Evolutionary conservation across 225 moss, liverwort and hornwort species (phyloP).

Genomic region (Climacium dendroides): DNA sequence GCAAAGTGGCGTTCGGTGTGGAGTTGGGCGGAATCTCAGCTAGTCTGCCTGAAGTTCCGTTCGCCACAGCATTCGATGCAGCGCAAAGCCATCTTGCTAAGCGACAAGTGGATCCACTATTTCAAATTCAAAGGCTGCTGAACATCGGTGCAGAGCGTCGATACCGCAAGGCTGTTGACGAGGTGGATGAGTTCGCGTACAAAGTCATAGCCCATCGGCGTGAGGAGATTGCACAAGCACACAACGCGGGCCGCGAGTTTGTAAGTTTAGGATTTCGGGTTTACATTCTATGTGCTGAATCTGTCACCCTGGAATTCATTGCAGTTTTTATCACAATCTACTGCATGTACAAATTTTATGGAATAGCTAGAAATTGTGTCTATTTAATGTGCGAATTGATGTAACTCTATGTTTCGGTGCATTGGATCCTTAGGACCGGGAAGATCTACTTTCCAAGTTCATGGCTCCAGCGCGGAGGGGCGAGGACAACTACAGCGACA

Average conservation of each 20-base stretch:
- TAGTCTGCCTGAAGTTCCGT: slow-evolving; percentile 45
- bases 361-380: not conserved
- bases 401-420: not conserved
- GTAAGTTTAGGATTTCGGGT: slow-evolving; percentile 5
- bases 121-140: slow-evolving; percentile 33
- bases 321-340: not conserved
- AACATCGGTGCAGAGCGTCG: slow-evolving; percentile 53
- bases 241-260: not conserved
- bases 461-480: slow-evolving; percentile 20
- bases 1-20: slow-evolving; percentile 84
- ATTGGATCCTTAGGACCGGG: slow-evolving; percentile 13
- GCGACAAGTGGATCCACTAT: slow-evolving; percentile 35
- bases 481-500: slow-evolving; percentile 33
- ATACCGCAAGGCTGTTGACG: not conserved
- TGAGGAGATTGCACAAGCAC: slow-evolving; percentile 26
- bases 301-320: not conserved
- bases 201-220: slow-evolving; percentile 40
- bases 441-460: slow-evolving; percentile 67
- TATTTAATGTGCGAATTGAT: not conserved
- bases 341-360: not conserved
- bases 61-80: slow-evolving; percentile 63
- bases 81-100: slow-evolving; percentile 16
- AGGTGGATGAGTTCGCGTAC: slow-evolving; percentile 42
- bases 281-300: not conserved
- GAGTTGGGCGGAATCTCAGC: slow-evolving; percentile 53